Evolutionary conservation across 495 filamentous ascomycete genomes (phyloP).

Genomic region (Achaetomiella virescens): DNA sequence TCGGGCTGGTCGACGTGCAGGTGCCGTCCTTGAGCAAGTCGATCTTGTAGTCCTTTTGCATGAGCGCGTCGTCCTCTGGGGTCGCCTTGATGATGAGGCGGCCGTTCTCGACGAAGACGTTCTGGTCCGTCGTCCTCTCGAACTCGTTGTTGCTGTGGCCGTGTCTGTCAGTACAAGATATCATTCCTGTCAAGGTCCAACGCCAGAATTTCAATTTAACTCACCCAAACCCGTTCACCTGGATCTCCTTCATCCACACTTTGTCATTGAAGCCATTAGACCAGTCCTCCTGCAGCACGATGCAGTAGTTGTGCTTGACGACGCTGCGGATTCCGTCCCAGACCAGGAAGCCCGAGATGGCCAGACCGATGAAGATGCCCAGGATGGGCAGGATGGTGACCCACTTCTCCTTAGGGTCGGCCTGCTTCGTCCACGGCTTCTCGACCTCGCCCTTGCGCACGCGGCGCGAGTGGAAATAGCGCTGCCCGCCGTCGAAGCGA

Average conservation of each 20-base stretch:
- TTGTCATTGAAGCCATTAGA: conserved; percentile 50
- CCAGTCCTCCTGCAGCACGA: conserved; percentile 65
- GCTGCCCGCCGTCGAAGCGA: conserved; percentile 31
- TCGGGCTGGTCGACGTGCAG: conserved; percentile 53
- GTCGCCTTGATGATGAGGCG: conserved; percentile 71
- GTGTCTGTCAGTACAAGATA: neutral
- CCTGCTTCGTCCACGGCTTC: conserved; percentile 61
- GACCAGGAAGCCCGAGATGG: conserved; percentile 58
- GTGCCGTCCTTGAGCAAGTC: conserved; percentile 58
- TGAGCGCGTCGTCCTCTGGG: conserved; percentile 58
- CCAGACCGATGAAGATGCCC: conserved; percentile 60
- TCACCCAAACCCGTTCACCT: conserved; percentile 80
- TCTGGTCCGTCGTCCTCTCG: conserved; percentile 68
- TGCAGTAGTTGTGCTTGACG: conserved; percentile 67
- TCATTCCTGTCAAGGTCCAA: no score
- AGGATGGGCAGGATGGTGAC: conserved; percentile 69
- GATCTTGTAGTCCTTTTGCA: conserved; percentile 56
- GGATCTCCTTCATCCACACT: conserved; percentile 72
- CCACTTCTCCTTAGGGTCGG: conserved; percentile 78
- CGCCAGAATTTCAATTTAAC: conserved; percentile 20
- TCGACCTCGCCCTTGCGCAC: conserved; percentile 64
- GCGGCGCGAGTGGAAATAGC: conserved; percentile 71
- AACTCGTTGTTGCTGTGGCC: conserved; percentile 71
- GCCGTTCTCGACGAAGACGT: conserved; percentile 64
- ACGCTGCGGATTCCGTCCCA: conserved; percentile 65